Evolutionary conservation across 768 basidiomycete species (phyloP).

Genomic region (Fomitopsis serialis): DNA sequence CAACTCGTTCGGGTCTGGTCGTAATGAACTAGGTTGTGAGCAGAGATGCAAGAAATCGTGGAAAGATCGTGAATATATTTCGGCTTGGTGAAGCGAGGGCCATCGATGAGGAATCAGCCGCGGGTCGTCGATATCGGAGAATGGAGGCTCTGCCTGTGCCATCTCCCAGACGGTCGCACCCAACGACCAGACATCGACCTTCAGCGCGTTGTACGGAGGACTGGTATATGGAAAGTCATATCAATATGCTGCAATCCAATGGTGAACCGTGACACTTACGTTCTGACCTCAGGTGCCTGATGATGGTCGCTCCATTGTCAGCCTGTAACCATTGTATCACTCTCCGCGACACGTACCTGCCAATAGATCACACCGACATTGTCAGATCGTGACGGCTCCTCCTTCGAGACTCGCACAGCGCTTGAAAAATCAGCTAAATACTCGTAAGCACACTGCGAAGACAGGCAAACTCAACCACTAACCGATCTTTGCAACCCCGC

Average conservation of each 20-base stretch:
- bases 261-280: slow-evolving; percentile 35
- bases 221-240: slow-evolving; percentile 28
- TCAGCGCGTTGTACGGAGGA: slow-evolving; percentile 66
- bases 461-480: slow-evolving; percentile 19
- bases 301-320: not conserved
- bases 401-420: slow-evolving; percentile 55
- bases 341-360: slow-evolving; percentile 44
- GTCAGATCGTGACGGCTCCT: slow-evolving; percentile 48
- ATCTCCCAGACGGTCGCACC: slow-evolving; percentile 85
- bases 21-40: slow-evolving; percentile 49
- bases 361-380: slow-evolving; percentile 72
- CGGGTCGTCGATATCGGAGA: slow-evolving; percentile 48
- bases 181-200: slow-evolving; percentile 77
- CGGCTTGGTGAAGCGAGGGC: slow-evolving; percentile 56
- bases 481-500: slow-evolving; percentile 76
- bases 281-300: slow-evolving; percentile 70
- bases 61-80: slow-evolving; percentile 60
- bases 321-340: not conserved
- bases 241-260: slow-evolving; percentile 7
- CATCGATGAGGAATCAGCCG: slow-evolving; percentile 49
- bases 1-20: slow-evolving; percentile 55
- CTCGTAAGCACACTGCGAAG: not conserved
- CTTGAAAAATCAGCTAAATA: slow-evolving; percentile 69
- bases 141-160: slow-evolving; percentile 71
- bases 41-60: slow-evolving; percentile 69